Base-by-base conservation (phyloP, 2,329 filamentous ascomycete species). In the Penicillium sp. region DNA sequence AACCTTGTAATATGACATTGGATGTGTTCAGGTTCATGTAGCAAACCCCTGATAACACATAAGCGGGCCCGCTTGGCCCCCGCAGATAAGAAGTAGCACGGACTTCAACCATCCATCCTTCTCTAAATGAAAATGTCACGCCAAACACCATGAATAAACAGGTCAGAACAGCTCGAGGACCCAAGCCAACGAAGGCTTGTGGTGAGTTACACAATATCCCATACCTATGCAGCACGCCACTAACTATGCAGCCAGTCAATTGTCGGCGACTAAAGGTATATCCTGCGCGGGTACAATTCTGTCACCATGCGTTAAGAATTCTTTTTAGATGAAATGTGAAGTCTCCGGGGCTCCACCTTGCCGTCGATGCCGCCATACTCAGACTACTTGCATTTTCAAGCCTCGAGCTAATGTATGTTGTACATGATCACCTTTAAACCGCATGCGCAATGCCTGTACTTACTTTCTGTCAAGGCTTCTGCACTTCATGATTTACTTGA, bases 111-210 rank as follows among this genome's bases (percentile, higher is more conserved):
- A 24, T 8, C 22, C 35, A 21, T 46, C n/a, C 21, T 48, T 49
- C 50, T 44, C 35, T 24, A 57, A 39, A 39, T 22, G 39, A 47
- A 44, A 46, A 39, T 22, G 39, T 49, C 42, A 35, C 48, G 29
- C 31, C 37, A 33, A 33, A 49, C 54, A 53, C 39, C 44, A 69
- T 69, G 64, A 62, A 62, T 31, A 65, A 59, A 51, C 58, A 55
- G n/a, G 50, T 55, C 52, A 52, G 54, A 5, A 54, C 62, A 31
- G 52, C 60, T 26, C 37, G 65, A 35, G 68, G 65, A 4, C 68
- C 68, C 6, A 71, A 67, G 60, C 68, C 68, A 37, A 71, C 67
- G n/a, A 71, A 71, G 55, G 67, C 68, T 33, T 71, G 68, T 58
- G 65, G 68, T 69, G 48, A 62, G 68, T 65, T 39, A 44, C 33